Evolutionary conservation across 2,329 filamentous ascomycete species (phyloP).

Genomic region (Amauroascus niger): DNA sequence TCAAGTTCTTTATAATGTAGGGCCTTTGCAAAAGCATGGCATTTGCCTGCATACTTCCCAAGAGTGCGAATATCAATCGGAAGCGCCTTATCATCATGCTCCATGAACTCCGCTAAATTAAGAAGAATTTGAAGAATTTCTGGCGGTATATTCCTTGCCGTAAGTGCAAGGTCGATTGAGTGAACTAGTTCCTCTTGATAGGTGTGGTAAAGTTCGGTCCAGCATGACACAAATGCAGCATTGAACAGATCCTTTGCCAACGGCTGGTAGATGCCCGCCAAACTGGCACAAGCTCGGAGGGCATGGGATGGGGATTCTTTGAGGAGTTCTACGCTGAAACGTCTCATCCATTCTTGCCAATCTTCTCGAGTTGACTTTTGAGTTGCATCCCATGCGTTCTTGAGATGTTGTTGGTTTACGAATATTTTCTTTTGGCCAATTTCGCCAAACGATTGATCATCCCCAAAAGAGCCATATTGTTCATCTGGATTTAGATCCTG

Average conservation of each 20-base stretch:
- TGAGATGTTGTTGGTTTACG: constrained; percentile 94
- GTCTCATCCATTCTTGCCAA: constrained; percentile 97
- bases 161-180: constrained; percentile 91
- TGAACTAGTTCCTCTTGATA: constrained; percentile 95
- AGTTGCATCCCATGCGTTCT: constrained; percentile 92
- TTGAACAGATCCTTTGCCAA: constrained; percentile 94
- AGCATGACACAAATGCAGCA: constrained; percentile 96
- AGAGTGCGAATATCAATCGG: constrained; percentile 94
- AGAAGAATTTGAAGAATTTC: constrained; percentile 89
- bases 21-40: constrained; percentile 95
- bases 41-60: constrained; percentile 88
- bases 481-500: constrained; percentile 86
- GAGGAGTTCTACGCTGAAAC: constrained; percentile 89
- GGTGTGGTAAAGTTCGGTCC: constrained; percentile 93
- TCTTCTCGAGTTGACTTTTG: constrained; percentile 97
- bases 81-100: constrained; percentile 95
- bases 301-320: constrained; percentile 95
- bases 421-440: constrained; percentile 87
- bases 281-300: constrained; percentile 77
- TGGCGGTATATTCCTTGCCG: constrained; percentile 88
- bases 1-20: constrained; percentile 98
- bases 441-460: constrained; percentile 74
- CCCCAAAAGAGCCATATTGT: constrained; percentile 63
- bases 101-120: constrained; percentile 98
- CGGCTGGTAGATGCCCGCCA: constrained; percentile 85